These are phyloP conservation scores for Phytophthora litchii DNA, from an alignment of 352 stramenopile species.

Conservation along the genomic window DNA sequence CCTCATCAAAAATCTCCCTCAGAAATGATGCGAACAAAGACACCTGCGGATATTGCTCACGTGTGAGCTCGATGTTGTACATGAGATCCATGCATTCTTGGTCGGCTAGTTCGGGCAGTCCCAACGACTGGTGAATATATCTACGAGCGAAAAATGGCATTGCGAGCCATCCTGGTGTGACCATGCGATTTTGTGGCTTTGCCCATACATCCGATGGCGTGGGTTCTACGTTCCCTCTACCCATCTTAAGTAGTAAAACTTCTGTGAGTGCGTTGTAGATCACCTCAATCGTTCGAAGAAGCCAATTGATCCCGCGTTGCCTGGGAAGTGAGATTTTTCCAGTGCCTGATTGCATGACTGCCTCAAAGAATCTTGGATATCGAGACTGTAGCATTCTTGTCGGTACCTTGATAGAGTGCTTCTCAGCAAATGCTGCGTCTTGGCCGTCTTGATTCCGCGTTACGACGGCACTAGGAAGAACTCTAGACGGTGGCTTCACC, in stretches of 20 bases:
- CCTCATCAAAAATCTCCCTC: conserved; percentile 70
- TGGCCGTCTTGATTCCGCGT: conserved; percentile 36
- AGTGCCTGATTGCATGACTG: conserved; percentile 28
- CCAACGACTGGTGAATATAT: conserved; percentile 58
- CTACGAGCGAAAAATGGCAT: conserved; percentile 67
- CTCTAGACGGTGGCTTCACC: conserved; percentile 11
- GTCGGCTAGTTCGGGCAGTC: conserved; percentile 58
- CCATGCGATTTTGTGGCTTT: conserved; percentile 1
- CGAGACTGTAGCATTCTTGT: conserved; percentile 41
- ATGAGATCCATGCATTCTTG: conserved; percentile 81
- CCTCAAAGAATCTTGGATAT: conserved; percentile 59
- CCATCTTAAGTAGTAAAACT: conserved; percentile 18
- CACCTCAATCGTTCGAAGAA: conserved; percentile 66
- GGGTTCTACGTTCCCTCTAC: conserved; percentile 1
- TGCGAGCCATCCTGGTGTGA: conserved; percentile 29
- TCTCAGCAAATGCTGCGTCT: not conserved
- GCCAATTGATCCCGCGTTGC: conserved; percentile 60
- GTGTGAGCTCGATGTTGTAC: conserved; percentile 59
- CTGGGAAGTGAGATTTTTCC: conserved; percentile 27
- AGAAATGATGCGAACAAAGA: conserved; percentile 68
- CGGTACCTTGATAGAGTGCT: conserved; percentile 22
- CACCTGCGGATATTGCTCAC: conserved; percentile 54
- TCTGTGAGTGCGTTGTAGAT: conserved; percentile 65
- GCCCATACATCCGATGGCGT: not conserved
- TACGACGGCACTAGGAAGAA: conserved; percentile 1